Base-by-base conservation (phyloP, 352 stramenopile species). In the Phytopythium delawarense region DNA sequence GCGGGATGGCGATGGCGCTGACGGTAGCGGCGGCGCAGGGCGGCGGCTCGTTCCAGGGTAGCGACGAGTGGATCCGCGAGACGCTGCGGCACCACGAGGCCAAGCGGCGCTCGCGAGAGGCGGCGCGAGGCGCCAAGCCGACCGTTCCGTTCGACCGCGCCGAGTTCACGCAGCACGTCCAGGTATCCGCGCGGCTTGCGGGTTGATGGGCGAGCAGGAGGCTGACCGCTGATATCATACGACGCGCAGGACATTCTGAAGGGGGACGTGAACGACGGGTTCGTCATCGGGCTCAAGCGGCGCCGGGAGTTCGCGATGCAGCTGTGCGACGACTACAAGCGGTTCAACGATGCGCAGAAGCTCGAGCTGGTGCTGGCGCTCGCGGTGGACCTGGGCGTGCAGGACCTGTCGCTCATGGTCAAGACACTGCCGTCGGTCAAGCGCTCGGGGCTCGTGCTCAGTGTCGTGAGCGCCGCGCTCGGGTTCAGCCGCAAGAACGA, bases 401-500 rank as follows among this genome's bases (percentile, higher is more conserved):
- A 89, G 57, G 86, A 95, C 50, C 65, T 95, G 51, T 89, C 84
- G 35, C 63, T 82, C 12, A 91, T 93, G 78, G 84, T 95, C 59
- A 89, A 91, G 54, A 86, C 84, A 32, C 64, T 95, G 18, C 86
- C 86, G 20, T 91, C 84, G 25, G 78, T 93, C 25, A 79, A 84
- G 50, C 71, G 84, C 11, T 90, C 86, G 3, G 83, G 87, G n/a
- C 66, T 95, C 30, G 86, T 95, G 50, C 71, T 95, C 15, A 91
- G 90, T 42, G 84, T 95, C 40, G 71, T 91, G 54, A 79, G 84
- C 0, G 82, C 86, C 1, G 78, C 82, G 44, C 65, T 95, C 21
- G 86, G 84, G 8, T 95, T 95, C 55, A 89, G 75, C 53, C 79
- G 80, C 13, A 89, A 88, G 65, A 93, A 91, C 64, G 82, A 95